Conservation (phyloP, 768 basidiomycete species). For the Lactarius vividus region DNA sequence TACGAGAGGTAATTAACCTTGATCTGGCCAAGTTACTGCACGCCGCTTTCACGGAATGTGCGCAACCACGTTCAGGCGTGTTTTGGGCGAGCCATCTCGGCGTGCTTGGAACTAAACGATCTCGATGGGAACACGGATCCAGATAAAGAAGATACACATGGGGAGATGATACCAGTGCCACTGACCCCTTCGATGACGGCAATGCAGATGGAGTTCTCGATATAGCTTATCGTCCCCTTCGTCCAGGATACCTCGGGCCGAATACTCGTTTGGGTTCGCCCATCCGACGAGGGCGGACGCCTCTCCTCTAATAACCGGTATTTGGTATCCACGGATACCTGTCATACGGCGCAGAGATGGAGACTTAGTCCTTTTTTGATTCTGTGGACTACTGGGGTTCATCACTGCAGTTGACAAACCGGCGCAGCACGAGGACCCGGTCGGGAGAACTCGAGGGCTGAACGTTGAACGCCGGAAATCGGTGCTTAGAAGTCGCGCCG, state of each 20-base stretch:
- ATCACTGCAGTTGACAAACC: constrained; percentile 1
- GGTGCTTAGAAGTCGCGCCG: neutral
- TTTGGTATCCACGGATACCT: neutral
- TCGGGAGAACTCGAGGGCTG: neutral
- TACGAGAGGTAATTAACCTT: constrained; percentile 4
- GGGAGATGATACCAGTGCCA: neutral
- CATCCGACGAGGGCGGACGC: neutral
- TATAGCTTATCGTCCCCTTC: constrained; percentile 19
- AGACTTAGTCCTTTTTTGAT: neutral
- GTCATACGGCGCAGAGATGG: neutral
- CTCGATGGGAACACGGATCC: constrained; percentile 17
- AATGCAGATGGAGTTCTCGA: constrained; percentile 18
- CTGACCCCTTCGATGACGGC: constrained; percentile 11
- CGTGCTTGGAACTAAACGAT: constrained; percentile 15
- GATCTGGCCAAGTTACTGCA: constrained; percentile 2
- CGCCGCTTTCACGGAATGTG: constrained; percentile 24
- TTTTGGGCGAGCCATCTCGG: constrained; percentile 9
- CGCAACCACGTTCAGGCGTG: constrained; percentile 21
- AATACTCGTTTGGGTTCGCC: constrained; percentile 2
- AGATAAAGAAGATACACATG: constrained; percentile 23
- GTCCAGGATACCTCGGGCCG: neutral
- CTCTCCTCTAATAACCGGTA: neutral
- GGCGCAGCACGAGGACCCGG: neutral
- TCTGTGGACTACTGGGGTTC: neutral
- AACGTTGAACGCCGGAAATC: neutral